A percentile compares a stretch with the other conserved stretches of the same genome.
Conservation (phyloP, 1,284 basidiomycete genomes). For the Ceratobasidium sp. region DNA sequence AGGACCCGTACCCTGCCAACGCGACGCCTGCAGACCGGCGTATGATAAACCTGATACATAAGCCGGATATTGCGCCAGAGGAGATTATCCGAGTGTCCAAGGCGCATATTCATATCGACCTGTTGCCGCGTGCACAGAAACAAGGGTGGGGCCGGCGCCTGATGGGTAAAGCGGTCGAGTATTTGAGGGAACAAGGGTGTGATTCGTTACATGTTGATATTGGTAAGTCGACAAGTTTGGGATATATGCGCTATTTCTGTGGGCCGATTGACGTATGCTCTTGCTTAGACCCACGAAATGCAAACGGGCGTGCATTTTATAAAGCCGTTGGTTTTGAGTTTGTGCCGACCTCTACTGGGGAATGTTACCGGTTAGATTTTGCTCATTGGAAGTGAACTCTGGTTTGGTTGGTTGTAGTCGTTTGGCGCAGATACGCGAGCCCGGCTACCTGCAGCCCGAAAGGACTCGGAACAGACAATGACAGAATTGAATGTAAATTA, state of each 20-base stretch:
- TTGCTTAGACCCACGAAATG: slow-evolving; percentile 27
- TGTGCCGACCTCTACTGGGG: slow-evolving; percentile 15
- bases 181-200: slow-evolving; percentile 56
- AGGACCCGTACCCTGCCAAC: slow-evolving; percentile 42
- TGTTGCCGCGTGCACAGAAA: slow-evolving; percentile 69
- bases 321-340: slow-evolving; percentile 36
- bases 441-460: no score
- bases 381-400: neutral
- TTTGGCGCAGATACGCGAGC: no score
- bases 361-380: slow-evolving; percentile 35
- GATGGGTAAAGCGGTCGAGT: slow-evolving; percentile 65
- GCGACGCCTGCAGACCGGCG: slow-evolving; percentile 54
- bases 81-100: slow-evolving; percentile 63
- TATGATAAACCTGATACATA: slow-evolving; percentile 60
- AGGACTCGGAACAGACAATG: no score
- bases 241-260: neutral
- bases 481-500: no score
- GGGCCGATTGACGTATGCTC: no score
- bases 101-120: slow-evolving; percentile 77
- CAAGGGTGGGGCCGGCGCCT: slow-evolving; percentile 75
- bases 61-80: slow-evolving; percentile 54
- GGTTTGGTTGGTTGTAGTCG: neutral
- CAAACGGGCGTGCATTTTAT: slow-evolving; percentile 31
- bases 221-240: neutral
- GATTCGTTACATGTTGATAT: slow-evolving; percentile 36